phyloP scores from a whole-genome alignment of 2,329 filamentous ascomycete genomes.

The Epichloe gansuensis region DNA sequence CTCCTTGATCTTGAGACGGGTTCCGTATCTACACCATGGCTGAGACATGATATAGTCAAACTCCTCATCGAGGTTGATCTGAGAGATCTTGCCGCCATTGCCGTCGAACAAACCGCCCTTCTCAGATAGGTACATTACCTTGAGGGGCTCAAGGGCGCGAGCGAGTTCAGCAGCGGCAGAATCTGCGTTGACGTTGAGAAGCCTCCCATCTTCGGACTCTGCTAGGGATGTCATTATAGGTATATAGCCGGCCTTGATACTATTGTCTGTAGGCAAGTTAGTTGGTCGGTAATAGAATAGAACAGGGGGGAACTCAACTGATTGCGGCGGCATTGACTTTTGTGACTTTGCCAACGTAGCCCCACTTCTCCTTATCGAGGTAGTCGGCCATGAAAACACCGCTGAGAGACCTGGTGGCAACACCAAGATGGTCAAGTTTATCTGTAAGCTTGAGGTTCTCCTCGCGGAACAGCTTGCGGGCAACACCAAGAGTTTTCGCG shows the following conservation, averaged over 20 bases:
- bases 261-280: not conserved
- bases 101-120: slow-evolving; percentile 97
- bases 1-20: slow-evolving; percentile 91
- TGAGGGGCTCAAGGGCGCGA: slow-evolving; percentile 76
- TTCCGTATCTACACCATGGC: slow-evolving; percentile 90
- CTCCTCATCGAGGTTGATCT: slow-evolving; percentile 95
- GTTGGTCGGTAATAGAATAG: not conserved
- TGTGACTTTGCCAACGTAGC: slow-evolving; percentile 90
- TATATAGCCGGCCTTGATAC: slow-evolving; percentile 75
- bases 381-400: slow-evolving; percentile 91
- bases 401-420: slow-evolving; percentile 78
- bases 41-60: slow-evolving; percentile 87
- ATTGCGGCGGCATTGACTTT: slow-evolving; percentile 83
- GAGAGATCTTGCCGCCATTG: slow-evolving; percentile 87
- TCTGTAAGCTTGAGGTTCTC: slow-evolving; percentile 91
- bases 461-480: slow-evolving; percentile 83
- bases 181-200: slow-evolving; percentile 96
- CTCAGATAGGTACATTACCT: slow-evolving; percentile 97
- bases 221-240: slow-evolving; percentile 95
- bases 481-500: slow-evolving; percentile 83
- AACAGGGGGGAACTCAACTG: slow-evolving; percentile 30
- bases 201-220: slow-evolving; percentile 78
- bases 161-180: slow-evolving; percentile 91
- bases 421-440: slow-evolving; percentile 77
- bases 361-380: slow-evolving; percentile 90